Evolutionary conservation across 176 grass and related monocot genomes (phyloP).

Genomic region (Melocanna baccifera): DNA sequence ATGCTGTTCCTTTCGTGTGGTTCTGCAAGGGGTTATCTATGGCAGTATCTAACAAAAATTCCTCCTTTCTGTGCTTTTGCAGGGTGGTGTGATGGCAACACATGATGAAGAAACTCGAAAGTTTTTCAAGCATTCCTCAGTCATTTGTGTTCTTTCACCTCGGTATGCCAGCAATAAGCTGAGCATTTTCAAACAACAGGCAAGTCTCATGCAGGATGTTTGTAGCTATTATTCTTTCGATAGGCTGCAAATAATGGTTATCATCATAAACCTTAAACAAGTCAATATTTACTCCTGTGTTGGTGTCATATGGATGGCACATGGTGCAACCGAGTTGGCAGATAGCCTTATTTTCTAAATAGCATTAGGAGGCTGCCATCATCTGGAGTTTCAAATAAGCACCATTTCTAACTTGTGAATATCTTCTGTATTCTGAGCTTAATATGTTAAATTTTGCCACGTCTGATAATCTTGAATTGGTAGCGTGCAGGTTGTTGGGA

Average conservation of each 20-base stretch:
- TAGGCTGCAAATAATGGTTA: neutral
- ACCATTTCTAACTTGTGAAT: conserved; percentile 21
- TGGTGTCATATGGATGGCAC: neutral
- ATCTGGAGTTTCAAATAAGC: neutral
- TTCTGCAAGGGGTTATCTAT: conserved; percentile 4
- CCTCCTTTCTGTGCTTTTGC: conserved; percentile 29
- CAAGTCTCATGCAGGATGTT: conserved; percentile 34
- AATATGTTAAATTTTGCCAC: neutral
- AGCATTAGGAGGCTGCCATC: neutral
- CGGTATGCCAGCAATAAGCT: conserved; percentile 94
- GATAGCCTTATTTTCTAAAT: neutral
- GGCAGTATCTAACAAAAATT: neutral
- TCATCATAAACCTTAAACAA: neutral
- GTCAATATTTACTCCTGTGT: neutral
- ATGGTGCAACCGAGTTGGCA: neutral
- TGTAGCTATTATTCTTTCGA: neutral
- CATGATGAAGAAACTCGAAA: conserved; percentile 95
- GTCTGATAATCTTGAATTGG: conserved; percentile 23
- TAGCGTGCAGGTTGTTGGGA: conserved; percentile 80
- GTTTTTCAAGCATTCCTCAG: conserved; percentile 96
- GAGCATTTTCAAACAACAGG: conserved; percentile 97
- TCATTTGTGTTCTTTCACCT: conserved; percentile 88
- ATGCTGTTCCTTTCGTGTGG: neutral
- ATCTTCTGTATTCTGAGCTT: neutral
- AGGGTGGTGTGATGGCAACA: conserved; percentile 94